Evolutionary conservation across 768 basidiomycete species (phyloP).

Genomic region (Termitomyces sp.): DNA sequence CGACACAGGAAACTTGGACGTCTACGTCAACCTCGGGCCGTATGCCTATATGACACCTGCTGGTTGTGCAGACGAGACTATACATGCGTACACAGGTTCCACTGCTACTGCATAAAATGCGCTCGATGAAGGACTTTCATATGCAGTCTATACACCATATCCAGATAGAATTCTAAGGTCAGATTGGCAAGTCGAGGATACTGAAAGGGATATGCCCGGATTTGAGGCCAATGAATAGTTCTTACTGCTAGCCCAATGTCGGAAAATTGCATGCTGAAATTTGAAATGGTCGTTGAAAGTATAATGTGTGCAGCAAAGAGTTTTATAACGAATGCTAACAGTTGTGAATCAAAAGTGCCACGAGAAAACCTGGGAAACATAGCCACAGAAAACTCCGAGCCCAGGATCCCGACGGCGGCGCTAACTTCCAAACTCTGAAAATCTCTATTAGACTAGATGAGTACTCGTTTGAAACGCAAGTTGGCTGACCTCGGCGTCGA

Average conservation of each 20-base stretch:
- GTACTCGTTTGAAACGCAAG: slow-evolving; percentile 19
- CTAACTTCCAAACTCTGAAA: neutral
- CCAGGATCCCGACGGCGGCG: neutral
- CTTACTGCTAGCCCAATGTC: neutral
- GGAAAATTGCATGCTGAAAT: too few relatives aligned
- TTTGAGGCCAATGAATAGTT: neutral
- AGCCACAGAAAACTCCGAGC: neutral
- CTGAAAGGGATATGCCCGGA: neutral
- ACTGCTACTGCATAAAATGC: slow-evolving; percentile 32
- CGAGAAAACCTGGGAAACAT: too few relatives aligned
- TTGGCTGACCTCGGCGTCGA: slow-evolving; percentile 20
- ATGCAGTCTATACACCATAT: neutral
- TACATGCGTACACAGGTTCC: slow-evolving; percentile 57
- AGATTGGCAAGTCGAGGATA: neutral
- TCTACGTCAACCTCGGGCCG: slow-evolving; percentile 54
- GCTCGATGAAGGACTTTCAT: neutral
- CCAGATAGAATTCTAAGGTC: neutral
- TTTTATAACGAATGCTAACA: neutral
- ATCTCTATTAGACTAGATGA: slow-evolving; percentile 2
- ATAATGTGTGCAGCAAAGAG: neutral
- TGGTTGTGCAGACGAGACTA: slow-evolving; percentile 57
- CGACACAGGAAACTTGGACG: slow-evolving; percentile 34
- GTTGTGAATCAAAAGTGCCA: too few relatives aligned
- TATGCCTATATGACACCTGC: slow-evolving; percentile 55
- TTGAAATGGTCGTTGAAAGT: too few relatives aligned